Evolutionary conservation across 352 stramenopile species (phyloP).

Genomic region (Globisporangium camurandrum): DNA sequence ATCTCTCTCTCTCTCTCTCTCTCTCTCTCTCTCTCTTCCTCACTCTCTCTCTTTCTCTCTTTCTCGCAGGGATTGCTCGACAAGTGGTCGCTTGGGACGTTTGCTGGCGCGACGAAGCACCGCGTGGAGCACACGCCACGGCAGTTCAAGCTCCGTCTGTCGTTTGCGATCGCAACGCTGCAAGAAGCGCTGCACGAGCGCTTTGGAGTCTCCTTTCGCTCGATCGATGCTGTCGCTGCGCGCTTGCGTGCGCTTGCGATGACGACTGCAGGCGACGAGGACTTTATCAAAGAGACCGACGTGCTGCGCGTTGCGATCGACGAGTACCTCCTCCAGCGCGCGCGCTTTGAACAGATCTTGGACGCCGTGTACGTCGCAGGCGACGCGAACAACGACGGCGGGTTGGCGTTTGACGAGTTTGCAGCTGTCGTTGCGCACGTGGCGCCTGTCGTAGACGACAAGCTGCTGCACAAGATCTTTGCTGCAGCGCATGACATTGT

Average conservation of each 20-base stretch:
- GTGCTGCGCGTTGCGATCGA: conserved; percentile 51
- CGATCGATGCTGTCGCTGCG: conserved; percentile 31
- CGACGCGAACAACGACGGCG: conserved; percentile 59
- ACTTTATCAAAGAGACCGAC: conserved; percentile 59
- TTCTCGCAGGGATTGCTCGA: conserved; percentile 32
- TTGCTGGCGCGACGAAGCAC: conserved; percentile 41
- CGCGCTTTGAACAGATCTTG: conserved; percentile 59
- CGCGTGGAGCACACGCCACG: conserved; percentile 41
- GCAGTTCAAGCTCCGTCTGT: conserved; percentile 55
- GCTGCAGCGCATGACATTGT: conserved; percentile 47
- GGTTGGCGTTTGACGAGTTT: conserved; percentile 73
- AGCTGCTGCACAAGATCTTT: conserved; percentile 53
- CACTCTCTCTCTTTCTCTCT: not conserved
- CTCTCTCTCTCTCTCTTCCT: too few species aligned
- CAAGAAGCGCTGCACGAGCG: conserved; percentile 49
- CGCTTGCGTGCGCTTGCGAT: conserved; percentile 32
- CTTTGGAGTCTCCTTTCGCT: conserved; percentile 60
- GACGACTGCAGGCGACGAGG: conserved; percentile 23
- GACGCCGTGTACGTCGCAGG: conserved; percentile 61
- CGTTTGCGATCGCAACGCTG: conserved; percentile 37
- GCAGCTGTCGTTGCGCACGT: conserved; percentile 48
- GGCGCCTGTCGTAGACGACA: conserved; percentile 40
- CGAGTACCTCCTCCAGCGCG: conserved; percentile 41
- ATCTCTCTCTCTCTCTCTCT: too few species aligned
- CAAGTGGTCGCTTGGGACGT: conserved; percentile 54